Conservation (phyloP, 2,329 filamentous ascomycete species). For the Penicillium sp. region DNA sequence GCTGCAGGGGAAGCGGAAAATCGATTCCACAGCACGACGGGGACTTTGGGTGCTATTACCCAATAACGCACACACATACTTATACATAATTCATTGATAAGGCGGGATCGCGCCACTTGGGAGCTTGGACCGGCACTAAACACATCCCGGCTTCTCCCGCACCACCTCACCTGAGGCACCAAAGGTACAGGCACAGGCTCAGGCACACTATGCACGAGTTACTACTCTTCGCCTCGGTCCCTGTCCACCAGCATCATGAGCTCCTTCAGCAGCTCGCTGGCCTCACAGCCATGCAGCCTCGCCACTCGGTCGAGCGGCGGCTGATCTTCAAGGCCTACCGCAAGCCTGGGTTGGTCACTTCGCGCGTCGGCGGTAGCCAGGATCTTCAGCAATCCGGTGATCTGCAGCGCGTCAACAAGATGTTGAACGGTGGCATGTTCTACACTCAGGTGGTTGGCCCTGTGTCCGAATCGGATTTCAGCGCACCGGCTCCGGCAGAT, state of each 20-base stretch:
- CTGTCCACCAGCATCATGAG: conserved; percentile 57
- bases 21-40: not conserved
- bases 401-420: conserved; percentile 46
- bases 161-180: conserved; percentile 6
- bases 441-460: conserved; percentile 53
- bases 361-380: conserved; percentile 44
- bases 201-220: conserved; percentile 58
- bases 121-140: conserved; percentile 26
- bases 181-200: not conserved
- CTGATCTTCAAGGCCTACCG: conserved; percentile 58
- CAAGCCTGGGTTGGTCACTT: conserved; percentile 43
- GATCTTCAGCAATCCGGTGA: conserved; percentile 45
- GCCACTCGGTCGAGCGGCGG: conserved; percentile 53
- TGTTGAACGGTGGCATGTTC: conserved; percentile 53
- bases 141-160: conserved; percentile 21
- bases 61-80: conserved; percentile 15
- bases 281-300: conserved; percentile 60
- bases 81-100: conserved; percentile 9
- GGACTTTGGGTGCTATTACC: conserved; percentile 6
- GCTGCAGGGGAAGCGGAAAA: conserved; percentile 4
- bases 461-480: conserved; percentile 39
- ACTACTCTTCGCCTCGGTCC: conserved; percentile 59
- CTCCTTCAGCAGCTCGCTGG: conserved; percentile 62
- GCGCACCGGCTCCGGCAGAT: conserved; percentile 17
- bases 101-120: conserved; percentile 9